These are phyloP conservation scores for Chiua virens DNA, from an alignment of 768 basidiomycete species.

Conservation along the genomic window DNA sequence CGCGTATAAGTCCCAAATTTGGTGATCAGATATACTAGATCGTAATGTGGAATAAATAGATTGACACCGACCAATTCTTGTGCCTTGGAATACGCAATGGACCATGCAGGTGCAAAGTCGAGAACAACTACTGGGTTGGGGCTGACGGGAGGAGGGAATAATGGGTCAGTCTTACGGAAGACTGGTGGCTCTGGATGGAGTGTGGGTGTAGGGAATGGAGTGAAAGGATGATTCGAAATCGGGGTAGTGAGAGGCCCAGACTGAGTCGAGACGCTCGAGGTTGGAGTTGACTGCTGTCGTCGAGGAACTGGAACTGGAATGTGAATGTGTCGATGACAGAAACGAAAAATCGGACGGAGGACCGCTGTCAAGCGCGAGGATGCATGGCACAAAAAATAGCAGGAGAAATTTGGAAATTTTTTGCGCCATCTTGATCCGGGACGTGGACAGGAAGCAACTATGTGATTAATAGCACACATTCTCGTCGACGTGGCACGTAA, in stretches of 20 bases:
- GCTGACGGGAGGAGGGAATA: slow-evolving; percentile 54
- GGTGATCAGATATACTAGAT: neutral
- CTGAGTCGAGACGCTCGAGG: slow-evolving; percentile 11
- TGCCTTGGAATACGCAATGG: slow-evolving; percentile 59
- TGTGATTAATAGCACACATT: neutral
- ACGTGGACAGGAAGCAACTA: neutral
- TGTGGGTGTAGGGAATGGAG: slow-evolving; percentile 61
- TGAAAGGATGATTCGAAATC: slow-evolving; percentile 46
- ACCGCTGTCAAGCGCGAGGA: neutral
- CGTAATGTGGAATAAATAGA: neutral
- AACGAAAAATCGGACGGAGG: neutral
- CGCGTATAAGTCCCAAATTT: slow-evolving; percentile 1
- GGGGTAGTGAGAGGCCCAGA: slow-evolving; percentile 34
- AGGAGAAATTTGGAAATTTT: slow-evolving; percentile 12
- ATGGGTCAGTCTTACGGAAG: slow-evolving; percentile 56
- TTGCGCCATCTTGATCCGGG: slow-evolving; percentile 16
- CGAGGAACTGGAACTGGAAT: slow-evolving; percentile 4
- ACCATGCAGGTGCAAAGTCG: slow-evolving; percentile 55
- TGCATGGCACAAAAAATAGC: slow-evolving; percentile 11
- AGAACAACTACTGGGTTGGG: slow-evolving; percentile 39
- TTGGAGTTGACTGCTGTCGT: slow-evolving; percentile 5
- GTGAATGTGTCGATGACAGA: neutral
- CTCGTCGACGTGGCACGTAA: slow-evolving; percentile 3
- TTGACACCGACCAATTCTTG: slow-evolving; percentile 44
- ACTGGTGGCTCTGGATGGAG: slow-evolving; percentile 51